Conservation (phyloP, 2,329 filamentous ascomycete species). For the Diplodia mutila region DNA sequence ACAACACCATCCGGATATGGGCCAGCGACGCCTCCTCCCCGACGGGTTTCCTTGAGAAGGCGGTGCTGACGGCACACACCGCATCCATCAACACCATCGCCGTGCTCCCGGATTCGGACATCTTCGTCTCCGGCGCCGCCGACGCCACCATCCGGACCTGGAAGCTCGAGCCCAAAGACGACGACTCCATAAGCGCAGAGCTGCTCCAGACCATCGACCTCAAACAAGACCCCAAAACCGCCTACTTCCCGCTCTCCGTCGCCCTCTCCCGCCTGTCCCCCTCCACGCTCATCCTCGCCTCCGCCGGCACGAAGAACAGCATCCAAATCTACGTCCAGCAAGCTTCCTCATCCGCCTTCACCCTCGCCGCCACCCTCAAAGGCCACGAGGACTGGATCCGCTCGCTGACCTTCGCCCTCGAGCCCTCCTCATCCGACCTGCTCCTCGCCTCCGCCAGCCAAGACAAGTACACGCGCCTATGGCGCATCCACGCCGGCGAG, state of each 20-base stretch:
- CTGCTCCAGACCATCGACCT: conserved; percentile 37
- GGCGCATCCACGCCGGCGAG: conserved; percentile 77
- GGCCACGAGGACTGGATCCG: conserved; percentile 97
- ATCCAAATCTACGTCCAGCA: conserved; percentile 77
- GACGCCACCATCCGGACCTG: conserved; percentile 69
- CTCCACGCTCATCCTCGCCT: conserved; percentile 69
- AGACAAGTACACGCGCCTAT: conserved; percentile 94
- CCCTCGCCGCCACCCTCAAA: conserved; percentile 73
- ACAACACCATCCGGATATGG: conserved; percentile 74
- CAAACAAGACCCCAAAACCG: conserved; percentile 64
- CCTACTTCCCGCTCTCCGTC: conserved; percentile 79
- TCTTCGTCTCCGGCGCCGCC: conserved; percentile 64
- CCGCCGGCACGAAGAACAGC: conserved; percentile 81
- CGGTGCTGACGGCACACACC: conserved; percentile 67
- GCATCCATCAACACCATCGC: conserved; percentile 71
- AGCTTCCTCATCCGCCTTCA: conserved; percentile 58
- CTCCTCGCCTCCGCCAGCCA: conserved; percentile 92
- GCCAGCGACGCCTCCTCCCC: conserved; percentile 34
- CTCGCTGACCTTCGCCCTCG: conserved; percentile 73
- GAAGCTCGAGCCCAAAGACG: conserved; percentile 56
- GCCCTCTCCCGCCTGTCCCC: conserved; percentile 67
- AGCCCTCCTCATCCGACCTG: conserved; percentile 63
- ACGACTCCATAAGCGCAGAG: conserved; percentile 34
- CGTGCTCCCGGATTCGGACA: conserved; percentile 47
- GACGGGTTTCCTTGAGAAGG: conserved; percentile 45